Base-by-base conservation (phyloP, 331 rosid genomes). In the Malus hybrid region DNA sequence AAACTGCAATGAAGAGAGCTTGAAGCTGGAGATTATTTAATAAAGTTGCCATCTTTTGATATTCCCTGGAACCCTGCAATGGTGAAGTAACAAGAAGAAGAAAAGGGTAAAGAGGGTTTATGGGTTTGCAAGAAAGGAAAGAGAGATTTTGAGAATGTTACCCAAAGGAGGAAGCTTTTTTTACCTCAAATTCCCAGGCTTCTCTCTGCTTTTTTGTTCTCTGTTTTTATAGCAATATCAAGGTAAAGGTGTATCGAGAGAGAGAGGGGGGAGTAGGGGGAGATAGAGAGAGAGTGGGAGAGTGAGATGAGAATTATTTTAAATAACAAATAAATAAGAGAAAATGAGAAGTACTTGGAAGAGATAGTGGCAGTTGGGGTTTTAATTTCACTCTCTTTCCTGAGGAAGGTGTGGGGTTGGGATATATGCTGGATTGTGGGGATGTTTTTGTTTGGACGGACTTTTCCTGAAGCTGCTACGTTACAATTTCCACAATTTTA, bases 1-100 rank as follows among this genome's bases (percentile, higher is more conserved):
- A 92, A 44, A 87, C 42, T 10, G 86, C 78, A 76, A 93, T 70
- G 62, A 93, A 20, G 30, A 88, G 42, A 46, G 78, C 34, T 32
- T 71, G 88, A 42, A 83, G 74, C 50, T 61, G 84, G 64, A 82
- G 55, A 75, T 60, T 44, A 53, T 2, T 24, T 72, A 74, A 42
- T 18, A 52, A 65, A 68, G 66, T 26, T 58, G n/a, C 77, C 70
- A 74, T 74, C 13, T 42, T 62, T 60, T 34, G 55, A 58, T 36
- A 52, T 72, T 58, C 66, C 13, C 8, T 26, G 66, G 9, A 10
- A 50, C 61, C 77, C 98, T 91, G 96, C 79, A 82, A 74, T 34
- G 18, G 56, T 16, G 1, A 50, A 18, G 20, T 71, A 7, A 56
- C 44, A 29, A 13, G 11, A 61, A 75, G 26, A 7, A 3, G 50